Base-by-base conservation (phyloP, 2,329 filamentous ascomycete species). In the Arthrobotrys pseudoclavata region DNA sequence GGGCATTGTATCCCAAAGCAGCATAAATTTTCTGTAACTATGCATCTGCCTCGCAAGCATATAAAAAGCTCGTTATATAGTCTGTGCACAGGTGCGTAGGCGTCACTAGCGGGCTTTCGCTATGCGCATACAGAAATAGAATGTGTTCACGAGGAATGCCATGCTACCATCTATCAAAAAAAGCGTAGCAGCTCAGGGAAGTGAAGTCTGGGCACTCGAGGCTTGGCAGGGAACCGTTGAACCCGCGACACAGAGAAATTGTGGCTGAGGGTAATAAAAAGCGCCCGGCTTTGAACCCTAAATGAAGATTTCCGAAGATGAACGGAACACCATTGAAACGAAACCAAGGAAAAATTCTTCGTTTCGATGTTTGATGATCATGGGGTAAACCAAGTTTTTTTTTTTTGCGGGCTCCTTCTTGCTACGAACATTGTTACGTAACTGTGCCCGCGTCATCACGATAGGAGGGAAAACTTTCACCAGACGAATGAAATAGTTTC, bases 271-370 rank as follows among this genome's bases (percentile, higher is more conserved):
- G 31, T 13, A 26, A 12, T 31, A 34, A 34, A 60, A 60, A 60
- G 55, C 20, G 20, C 34, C n/a, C 18, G 53, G 53, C 34, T 62
- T 47, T 48, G 13, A 40, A 13, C 10, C 20, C 37, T 18, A 40
- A 31, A 52, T 24, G 31, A 37, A 20, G 47, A 26, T n/a, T 26
- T n/a, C 26, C 45, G 47, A 47, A 31, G 1, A 37, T 31, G 22
- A 48, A 57, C 20, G 55, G 55, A 68, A 68, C 48, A 60, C 48
- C 9, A n/a, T 42, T 57, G 60, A 63, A 63, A 48, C 60, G 7
- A 20, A 40, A 34, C 60, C 34, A 55, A 53, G 52, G n/a, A 48
- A 48, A 55, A 57, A 68, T 29, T 20, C 31, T 26, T 34, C 55
- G 34, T 26, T 20, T 42, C 12, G 18, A 57, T 57, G 31, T 60